These are phyloP conservation scores for Gossypium longicalyx DNA, from an alignment of 345 rosid species.

Conservation along the genomic window DNA sequence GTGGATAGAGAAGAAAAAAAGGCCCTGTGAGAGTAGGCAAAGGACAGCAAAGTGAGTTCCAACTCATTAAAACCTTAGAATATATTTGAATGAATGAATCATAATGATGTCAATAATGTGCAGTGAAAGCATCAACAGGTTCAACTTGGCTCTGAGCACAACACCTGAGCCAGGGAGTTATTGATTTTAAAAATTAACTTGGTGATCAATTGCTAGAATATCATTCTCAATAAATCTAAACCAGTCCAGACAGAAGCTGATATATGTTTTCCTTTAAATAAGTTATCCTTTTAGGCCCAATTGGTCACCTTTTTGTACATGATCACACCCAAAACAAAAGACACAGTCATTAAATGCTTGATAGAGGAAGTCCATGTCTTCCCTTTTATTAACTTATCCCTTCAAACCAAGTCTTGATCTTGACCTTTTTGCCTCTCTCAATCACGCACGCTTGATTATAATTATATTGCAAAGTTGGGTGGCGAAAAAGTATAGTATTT, in stretches of 20 bases:
- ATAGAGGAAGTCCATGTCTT: too few species aligned
- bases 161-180: neutral
- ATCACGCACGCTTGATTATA: neutral
- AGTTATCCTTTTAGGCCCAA: slow-evolving; percentile 16
- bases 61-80: neutral
- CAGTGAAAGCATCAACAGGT: neutral
- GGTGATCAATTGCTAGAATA: neutral
- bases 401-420: too few species aligned
- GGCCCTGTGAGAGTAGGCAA: neutral
- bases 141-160: neutral
- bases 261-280: neutral
- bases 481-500: neutral
- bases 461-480: neutral
- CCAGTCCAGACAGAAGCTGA: neutral
- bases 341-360: too few species aligned
- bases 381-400: too few species aligned
- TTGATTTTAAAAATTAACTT: neutral
- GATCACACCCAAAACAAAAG: neutral
- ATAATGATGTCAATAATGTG: neutral
- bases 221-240: neutral
- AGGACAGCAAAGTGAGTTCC: neutral
- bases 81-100: neutral
- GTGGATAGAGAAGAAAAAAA: neutral
- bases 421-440: too few species aligned
- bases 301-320: neutral